phyloP scores from a whole-genome alignment of 1,284 basidiomycete species.

The Binderoboletus segoi region DNA sequence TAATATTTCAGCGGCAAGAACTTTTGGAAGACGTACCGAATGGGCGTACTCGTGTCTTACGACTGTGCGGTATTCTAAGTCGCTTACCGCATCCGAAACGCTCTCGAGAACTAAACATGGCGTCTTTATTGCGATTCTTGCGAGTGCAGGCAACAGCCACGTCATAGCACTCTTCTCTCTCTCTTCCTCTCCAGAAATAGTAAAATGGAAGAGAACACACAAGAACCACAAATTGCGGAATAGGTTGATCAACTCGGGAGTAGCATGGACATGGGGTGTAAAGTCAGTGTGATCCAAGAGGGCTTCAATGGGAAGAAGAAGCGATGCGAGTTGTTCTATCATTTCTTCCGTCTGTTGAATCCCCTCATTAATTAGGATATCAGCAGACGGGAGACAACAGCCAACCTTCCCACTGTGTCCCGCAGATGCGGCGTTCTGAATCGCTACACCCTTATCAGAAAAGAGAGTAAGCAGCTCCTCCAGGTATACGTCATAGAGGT shows the following conservation, averaged over 20 bases:
- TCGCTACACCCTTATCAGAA: conserved; percentile 88
- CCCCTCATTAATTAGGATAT: conserved; percentile 9
- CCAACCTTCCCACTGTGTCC: conserved; percentile 66
- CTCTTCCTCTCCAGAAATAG: conserved; percentile 44
- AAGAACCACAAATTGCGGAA: conserved; percentile 98
- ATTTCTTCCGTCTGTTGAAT: conserved; percentile 73
- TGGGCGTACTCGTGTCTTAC: conserved; percentile 87
- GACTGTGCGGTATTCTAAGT: conserved; percentile 93
- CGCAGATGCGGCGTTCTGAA: conserved; percentile 77
- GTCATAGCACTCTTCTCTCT: conserved; percentile 63
- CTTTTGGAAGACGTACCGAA: conserved; percentile 48
- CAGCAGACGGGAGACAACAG: conserved; percentile 6
- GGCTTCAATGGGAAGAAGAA: conserved; percentile 89
- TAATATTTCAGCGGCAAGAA: neutral
- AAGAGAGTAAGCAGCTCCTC: conserved; percentile 85
- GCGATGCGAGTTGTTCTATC: conserved; percentile 82
- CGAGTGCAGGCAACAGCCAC: conserved; percentile 77
- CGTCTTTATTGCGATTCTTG: conserved; percentile 85
- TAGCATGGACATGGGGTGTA: conserved; percentile 60
- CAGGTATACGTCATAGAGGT: conserved; percentile 81
- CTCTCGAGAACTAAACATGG: conserved; percentile 85
- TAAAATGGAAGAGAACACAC: conserved; percentile 83
- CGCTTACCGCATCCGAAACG: conserved; percentile 84
- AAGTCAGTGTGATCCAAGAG: conserved; percentile 80
- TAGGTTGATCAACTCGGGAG: conserved; percentile 70